phyloP scores from a whole-genome alignment of 2,329 filamentous ascomycete species.

The Elsinoe fawcettii region DNA sequence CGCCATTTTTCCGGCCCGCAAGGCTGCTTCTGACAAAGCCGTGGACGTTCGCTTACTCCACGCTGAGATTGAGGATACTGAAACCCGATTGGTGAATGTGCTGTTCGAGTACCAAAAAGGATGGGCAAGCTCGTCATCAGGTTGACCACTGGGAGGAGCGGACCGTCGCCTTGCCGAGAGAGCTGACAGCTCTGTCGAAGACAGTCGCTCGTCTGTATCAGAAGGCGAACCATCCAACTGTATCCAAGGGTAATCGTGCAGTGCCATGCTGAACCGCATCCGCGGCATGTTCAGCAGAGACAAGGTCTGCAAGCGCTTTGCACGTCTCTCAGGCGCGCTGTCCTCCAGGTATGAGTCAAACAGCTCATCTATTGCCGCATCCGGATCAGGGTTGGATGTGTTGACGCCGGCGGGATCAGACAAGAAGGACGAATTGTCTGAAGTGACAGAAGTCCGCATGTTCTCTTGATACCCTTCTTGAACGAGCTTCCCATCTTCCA shows the following conservation, averaged over 20 bases:
- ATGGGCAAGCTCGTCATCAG: neutral
- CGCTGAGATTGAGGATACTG: neutral
- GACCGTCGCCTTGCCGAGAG: neutral
- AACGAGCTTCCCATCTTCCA: constrained; percentile 61
- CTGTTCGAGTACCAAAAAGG: neutral
- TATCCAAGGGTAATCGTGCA: neutral
- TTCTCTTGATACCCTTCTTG: constrained; percentile 59
- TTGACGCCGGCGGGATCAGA: neutral
- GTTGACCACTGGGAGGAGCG: neutral
- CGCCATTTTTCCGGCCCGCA: neutral
- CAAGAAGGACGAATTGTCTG: neutral
- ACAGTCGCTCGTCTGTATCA: neutral
- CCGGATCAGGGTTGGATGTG: too few relatives aligned
- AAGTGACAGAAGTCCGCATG: constrained; percentile 36
- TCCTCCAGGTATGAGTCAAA: neutral
- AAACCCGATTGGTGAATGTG: neutral
- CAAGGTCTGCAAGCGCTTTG: neutral
- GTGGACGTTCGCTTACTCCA: neutral
- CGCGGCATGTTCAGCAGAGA: neutral
- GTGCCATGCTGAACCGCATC: neutral
- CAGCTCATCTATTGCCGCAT: neutral
- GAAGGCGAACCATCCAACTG: neutral
- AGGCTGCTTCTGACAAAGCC: neutral
- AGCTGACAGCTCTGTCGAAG: neutral
- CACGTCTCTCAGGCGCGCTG: neutral